Evolutionary conservation across 306 rosid species (phyloP).

Genomic region (Comarum palustre): DNA sequence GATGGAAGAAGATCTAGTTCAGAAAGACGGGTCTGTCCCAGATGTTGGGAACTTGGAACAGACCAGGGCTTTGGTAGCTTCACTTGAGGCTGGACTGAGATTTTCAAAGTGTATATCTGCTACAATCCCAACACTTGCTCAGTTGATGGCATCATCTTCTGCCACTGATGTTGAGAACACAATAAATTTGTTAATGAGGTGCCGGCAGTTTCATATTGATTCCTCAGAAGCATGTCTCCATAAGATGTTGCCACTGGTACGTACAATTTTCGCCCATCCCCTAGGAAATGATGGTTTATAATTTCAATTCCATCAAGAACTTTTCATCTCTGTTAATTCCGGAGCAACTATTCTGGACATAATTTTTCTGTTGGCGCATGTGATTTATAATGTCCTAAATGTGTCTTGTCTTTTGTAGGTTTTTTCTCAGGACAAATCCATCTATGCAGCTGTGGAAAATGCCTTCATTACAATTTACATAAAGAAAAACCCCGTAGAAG

Average conservation of each 20-base stretch:
- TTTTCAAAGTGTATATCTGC: conserved; percentile 76
- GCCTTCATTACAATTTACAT: conserved; percentile 82
- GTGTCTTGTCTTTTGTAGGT: conserved; percentile 45
- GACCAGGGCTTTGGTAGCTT: conserved; percentile 93
- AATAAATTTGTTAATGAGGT: conserved; percentile 87
- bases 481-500: conserved; percentile 67
- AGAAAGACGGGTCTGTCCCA: conserved; percentile 60
- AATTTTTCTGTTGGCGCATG: conserved; percentile 7
- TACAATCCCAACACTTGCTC: conserved; percentile 79
- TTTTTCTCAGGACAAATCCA: conserved; percentile 94
- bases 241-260: conserved; percentile 91
- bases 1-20: conserved; percentile 39
- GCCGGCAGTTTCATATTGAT: conserved; percentile 94
- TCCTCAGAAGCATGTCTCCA: conserved; percentile 86
- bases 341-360: conserved; percentile 8
- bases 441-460: conserved; percentile 91
- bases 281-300: background rate
- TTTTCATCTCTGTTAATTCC: conserved; percentile 6
- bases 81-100: conserved; percentile 87
- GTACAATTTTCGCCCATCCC: conserved; percentile 10
- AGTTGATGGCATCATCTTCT: conserved; percentile 92
- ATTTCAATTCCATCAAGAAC: background rate
- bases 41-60: conserved; percentile 95
- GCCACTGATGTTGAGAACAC: conserved; percentile 91
- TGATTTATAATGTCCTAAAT: conserved; percentile 25